A percentile compares a stretch with the other conserved stretches of the same genome.
Conservation (phyloP, 2,329 filamentous ascomycete genomes). For the Colletotrichum trifolii region DNA sequence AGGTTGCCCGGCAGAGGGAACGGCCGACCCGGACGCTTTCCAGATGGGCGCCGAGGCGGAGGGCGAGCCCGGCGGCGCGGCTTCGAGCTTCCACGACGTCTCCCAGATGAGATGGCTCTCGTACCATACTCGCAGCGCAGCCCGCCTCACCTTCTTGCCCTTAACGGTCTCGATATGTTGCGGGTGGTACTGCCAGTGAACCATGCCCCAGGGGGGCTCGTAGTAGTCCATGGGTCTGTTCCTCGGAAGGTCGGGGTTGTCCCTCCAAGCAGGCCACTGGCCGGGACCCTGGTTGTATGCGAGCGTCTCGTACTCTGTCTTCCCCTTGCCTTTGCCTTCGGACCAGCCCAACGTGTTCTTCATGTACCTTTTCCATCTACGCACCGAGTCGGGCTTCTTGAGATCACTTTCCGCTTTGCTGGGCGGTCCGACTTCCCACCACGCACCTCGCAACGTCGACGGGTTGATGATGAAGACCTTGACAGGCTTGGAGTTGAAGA, state of each 20-base stretch:
- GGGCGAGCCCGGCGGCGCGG: not conserved
- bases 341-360: too few relatives aligned
- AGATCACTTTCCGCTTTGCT: too few relatives aligned
- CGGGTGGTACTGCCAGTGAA: slow-evolving; percentile 12
- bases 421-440: too few relatives aligned
- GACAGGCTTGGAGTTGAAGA: not conserved
- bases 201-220: not conserved
- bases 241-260: fast-evolving
- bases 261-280: not conserved
- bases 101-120: slow-evolving; percentile 4
- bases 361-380: not conserved
- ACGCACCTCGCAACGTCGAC: too few relatives aligned
- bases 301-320: too few relatives aligned
- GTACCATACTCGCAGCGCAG: slow-evolving; percentile 10
- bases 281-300: slow-evolving; percentile 1
- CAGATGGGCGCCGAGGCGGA: not conserved
- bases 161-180: not conserved
- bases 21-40: not conserved
- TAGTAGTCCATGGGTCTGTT: not conserved
- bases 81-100: slow-evolving; percentile 9
- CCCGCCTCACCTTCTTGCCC: slow-evolving; percentile 3
- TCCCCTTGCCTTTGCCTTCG: too few relatives aligned
- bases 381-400: too few relatives aligned
- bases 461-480: not conserved
- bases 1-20: too few relatives aligned